Conservation (phyloP, 805 yeast genomes). For the Komagataella phaffii region DNA sequence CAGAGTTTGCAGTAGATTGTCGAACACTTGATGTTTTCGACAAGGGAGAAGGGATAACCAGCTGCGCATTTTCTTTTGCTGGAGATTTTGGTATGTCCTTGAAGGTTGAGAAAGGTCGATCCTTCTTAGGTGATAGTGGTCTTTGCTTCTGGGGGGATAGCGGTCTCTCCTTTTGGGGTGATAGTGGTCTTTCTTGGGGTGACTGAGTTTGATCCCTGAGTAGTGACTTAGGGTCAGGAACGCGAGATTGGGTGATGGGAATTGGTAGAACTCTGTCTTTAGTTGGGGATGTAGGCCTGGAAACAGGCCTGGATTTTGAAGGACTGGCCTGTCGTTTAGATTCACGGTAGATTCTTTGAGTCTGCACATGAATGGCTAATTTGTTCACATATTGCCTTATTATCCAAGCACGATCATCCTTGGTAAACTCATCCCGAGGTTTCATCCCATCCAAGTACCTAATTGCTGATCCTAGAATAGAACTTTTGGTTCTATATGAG, state of each 20-base stretch:
- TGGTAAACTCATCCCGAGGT: conserved; percentile 12
- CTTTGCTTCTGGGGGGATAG: not conserved
- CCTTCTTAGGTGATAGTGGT: conserved; percentile 1
- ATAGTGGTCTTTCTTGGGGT: not conserved
- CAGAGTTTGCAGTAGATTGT: not conserved
- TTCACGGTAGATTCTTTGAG: conserved; percentile 49
- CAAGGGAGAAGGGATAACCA: not conserved
- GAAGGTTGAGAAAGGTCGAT: not conserved
- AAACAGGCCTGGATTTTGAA: conserved; percentile 1
- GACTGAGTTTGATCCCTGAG: not conserved
- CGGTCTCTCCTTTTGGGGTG: not conserved
- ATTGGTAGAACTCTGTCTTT: not conserved
- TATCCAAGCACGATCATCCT: conserved; percentile 28
- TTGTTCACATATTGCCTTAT: conserved; percentile 33
- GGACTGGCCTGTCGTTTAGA: conserved; percentile 10
- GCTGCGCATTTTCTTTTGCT: conserved; percentile 4
- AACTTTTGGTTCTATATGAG: conserved; percentile 22
- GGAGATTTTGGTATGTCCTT: not conserved
- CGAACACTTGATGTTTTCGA: not conserved
- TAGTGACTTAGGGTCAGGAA: not conserved
- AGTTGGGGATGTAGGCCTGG: not conserved
- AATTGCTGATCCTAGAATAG: conserved; percentile 22
- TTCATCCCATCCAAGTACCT: conserved; percentile 6
- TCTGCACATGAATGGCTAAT: conserved; percentile 50
- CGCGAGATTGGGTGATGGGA: conserved; percentile 1